Percentiles rank a stretch among this genome's conserved stretches.
phyloP scores from a whole-genome alignment of 495 filamentous ascomycete genomes.

The Viridothelium virens region DNA sequence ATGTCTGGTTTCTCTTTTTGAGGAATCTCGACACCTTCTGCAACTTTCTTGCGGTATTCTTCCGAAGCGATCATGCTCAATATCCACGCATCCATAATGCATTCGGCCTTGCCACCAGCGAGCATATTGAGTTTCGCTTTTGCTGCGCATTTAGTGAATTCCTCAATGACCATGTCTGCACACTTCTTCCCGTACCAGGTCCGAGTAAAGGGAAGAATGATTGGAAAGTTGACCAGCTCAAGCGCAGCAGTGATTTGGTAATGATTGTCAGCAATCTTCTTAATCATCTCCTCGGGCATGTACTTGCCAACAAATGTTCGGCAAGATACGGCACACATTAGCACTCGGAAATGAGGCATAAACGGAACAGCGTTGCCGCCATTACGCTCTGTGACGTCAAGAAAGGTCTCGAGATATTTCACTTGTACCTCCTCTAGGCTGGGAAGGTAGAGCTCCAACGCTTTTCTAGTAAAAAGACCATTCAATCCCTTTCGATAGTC shows the following conservation, averaged over 20 bases:
- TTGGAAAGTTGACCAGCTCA: slow-evolving; percentile 96
- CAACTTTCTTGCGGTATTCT: slow-evolving; percentile 65
- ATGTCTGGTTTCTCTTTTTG: slow-evolving; percentile 66
- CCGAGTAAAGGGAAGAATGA: slow-evolving; percentile 93
- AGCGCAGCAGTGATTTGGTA: slow-evolving; percentile 95
- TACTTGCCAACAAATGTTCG: slow-evolving; percentile 97
- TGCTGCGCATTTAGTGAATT: slow-evolving; percentile 84
- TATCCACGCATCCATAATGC: slow-evolving; percentile 94
- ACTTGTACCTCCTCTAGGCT: slow-evolving; percentile 89
- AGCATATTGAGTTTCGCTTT: slow-evolving; percentile 90
- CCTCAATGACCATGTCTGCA: slow-evolving; percentile 80
- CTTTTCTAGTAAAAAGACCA: slow-evolving; percentile 83
- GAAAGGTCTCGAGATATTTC: slow-evolving; percentile 70
- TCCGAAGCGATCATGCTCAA: slow-evolving; percentile 74
- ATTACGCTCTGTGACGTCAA: slow-evolving; percentile 62
- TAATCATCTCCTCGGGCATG: slow-evolving; percentile 76
- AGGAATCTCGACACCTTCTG: slow-evolving; percentile 48
- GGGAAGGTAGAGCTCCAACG: slow-evolving; percentile 81
- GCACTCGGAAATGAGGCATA: slow-evolving; percentile 89
- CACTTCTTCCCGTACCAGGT: slow-evolving; percentile 97
- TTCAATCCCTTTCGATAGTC: slow-evolving; percentile 97
- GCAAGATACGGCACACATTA: slow-evolving; percentile 91
- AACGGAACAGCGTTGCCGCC: slow-evolving; percentile 68
- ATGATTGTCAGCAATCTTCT: slow-evolving; percentile 95
- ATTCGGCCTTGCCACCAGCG: slow-evolving; percentile 76